Conservation (phyloP, 2,329 filamentous ascomycete genomes). For the Gnomoniopsis smithogilvyi region DNA sequence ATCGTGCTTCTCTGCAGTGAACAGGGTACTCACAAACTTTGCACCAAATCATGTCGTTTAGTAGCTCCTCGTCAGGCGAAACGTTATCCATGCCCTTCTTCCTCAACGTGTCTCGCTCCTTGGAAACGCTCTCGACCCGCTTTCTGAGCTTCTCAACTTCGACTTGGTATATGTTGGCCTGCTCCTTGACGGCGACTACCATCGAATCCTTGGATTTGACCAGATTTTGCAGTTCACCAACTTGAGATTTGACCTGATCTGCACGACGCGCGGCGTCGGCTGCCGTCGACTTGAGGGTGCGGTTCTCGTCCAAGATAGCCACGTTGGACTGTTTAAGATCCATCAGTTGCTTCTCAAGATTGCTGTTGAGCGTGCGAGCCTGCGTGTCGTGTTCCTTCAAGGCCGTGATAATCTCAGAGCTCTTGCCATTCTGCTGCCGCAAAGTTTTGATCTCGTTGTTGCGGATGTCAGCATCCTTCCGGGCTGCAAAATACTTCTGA, state of each 20-base stretch:
- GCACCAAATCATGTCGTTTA: constrained; percentile 80
- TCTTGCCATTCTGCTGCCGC: constrained; percentile 81
- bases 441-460: constrained; percentile 77
- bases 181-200: constrained; percentile 48
- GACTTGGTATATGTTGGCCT: constrained; percentile 61
- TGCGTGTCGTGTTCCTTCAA: constrained; percentile 86
- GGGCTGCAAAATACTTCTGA: constrained; percentile 94
- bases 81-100: constrained; percentile 77
- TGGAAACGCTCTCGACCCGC: constrained; percentile 73
- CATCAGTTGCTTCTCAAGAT: constrained; percentile 85
- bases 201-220: constrained; percentile 72
- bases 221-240: constrained; percentile 70
- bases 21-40: too few species aligned
- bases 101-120: constrained; percentile 84
- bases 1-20: too few species aligned
- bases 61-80: constrained; percentile 77
- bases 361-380: constrained; percentile 71
- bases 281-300: constrained; percentile 68
- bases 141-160: constrained; percentile 79
- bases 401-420: constrained; percentile 88
- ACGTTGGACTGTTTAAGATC: constrained; percentile 78
- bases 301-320: constrained; percentile 68
- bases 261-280: constrained; percentile 66
- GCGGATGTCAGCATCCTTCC: constrained; percentile 87
- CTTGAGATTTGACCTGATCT: constrained; percentile 72